Conservation (phyloP, 768 basidiomycete genomes). For the Naematelia encephala region DNA sequence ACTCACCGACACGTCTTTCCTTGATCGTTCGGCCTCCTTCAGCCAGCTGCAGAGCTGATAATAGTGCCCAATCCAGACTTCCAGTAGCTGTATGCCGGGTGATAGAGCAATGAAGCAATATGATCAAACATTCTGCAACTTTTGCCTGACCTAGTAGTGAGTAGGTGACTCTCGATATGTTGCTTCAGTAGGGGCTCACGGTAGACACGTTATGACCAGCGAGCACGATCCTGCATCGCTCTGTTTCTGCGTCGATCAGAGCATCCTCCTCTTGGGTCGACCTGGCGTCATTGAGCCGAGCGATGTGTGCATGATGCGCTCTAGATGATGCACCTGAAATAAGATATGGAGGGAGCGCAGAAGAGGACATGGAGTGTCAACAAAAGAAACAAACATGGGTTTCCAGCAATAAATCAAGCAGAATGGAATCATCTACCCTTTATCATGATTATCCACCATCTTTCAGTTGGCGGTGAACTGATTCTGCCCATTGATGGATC, state of each 20-base stretch:
- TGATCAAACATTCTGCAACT: conserved; percentile 31
- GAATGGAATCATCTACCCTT: too few relatives aligned
- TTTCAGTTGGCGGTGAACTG: too few relatives aligned
- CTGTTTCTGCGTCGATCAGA: conserved; percentile 19
- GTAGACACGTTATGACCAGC: conserved; percentile 10
- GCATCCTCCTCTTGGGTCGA: conserved; percentile 32
- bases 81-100: conserved; percentile 11
- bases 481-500: too few relatives aligned
- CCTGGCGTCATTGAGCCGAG: conserved; percentile 24
- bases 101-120: conserved; percentile 29
- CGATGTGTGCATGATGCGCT: conserved; percentile 39
- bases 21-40: conserved; percentile 23
- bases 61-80: conserved; percentile 23
- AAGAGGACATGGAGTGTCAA: conserved; percentile 11
- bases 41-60: conserved; percentile 31
- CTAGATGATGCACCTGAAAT: conserved; percentile 42
- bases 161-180: not conserved
- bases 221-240: conserved; percentile 14
- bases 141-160: conserved; percentile 16
- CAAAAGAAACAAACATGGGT: too few relatives aligned
- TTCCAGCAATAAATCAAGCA: too few relatives aligned
- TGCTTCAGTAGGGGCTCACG: conserved; percentile 8
- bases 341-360: conserved; percentile 33
- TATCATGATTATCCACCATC: too few relatives aligned
- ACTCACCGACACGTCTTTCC: conserved; percentile 39